Conservation (phyloP, 148 eudicot genomes). For the Rhododendron simsii region DNA sequence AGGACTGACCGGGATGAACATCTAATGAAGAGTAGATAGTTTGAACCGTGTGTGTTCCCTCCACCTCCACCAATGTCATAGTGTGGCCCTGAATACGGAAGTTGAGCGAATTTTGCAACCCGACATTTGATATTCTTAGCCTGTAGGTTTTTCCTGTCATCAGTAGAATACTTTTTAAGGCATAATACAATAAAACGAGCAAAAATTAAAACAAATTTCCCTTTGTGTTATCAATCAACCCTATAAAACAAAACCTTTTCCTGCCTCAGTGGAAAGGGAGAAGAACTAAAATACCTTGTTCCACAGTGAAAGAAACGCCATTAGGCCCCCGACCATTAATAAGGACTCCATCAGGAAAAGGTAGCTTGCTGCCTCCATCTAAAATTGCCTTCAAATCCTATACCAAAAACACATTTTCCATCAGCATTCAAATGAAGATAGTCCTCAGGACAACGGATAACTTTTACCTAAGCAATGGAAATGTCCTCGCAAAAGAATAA, state of each 20-base stretch:
- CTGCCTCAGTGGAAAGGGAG: background rate
- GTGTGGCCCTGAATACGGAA: conserved; percentile 89
- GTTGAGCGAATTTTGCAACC: conserved; percentile 82
- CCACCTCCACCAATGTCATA: conserved; percentile 84
- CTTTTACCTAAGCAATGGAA: background rate
- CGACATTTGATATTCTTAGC: conserved; percentile 85
- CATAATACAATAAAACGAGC: background rate
- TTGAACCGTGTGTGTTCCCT: conserved; percentile 93
- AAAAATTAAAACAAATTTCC: background rate
- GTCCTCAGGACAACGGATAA: background rate
- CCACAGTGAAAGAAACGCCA: conserved; percentile 58
- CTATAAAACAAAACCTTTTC: background rate
- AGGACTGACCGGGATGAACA: conserved; percentile 85
- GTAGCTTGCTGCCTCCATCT: conserved; percentile 69
- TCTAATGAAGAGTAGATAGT: conserved; percentile 79
- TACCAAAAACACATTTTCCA: background rate
- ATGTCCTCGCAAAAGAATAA: background rate
- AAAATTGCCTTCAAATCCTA: conserved; percentile 57
- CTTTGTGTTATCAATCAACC: background rate
- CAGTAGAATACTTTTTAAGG: background rate
- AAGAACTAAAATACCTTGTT: conserved; percentile 49
- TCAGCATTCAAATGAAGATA: background rate
- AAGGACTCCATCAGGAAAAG: conserved; percentile 80
- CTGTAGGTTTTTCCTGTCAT: conserved; percentile 84
- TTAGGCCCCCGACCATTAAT: conserved; percentile 85